phyloP scores from a whole-genome alignment of 1,284 basidiomycete genomes.

The Pyrrhoderma lamaoense region DNA sequence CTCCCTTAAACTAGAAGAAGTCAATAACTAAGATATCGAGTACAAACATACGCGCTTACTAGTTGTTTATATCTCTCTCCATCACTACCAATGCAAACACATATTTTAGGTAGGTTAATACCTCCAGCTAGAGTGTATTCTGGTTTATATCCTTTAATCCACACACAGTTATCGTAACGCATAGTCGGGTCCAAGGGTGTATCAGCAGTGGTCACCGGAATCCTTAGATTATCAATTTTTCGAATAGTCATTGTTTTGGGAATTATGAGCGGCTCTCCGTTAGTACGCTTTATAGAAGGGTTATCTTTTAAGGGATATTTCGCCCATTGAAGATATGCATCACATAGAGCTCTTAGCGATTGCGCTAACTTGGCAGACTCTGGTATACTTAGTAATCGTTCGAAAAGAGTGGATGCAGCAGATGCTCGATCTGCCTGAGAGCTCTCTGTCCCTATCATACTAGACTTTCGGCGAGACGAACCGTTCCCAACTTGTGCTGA shows the following conservation, averaged over 20 bases:
- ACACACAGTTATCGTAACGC: slow-evolving; percentile 60
- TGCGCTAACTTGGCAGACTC: slow-evolving; percentile 36
- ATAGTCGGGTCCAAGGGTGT: slow-evolving; percentile 68
- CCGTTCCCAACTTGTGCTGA: slow-evolving; percentile 26
- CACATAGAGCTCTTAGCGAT: slow-evolving; percentile 61
- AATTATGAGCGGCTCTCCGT: slow-evolving; percentile 27
- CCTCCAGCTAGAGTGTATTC: slow-evolving; percentile 73
- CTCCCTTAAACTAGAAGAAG: slow-evolving; percentile 76
- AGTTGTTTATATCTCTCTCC: slow-evolving; percentile 74
- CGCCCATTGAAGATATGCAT: slow-evolving; percentile 80
- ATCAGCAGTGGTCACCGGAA: slow-evolving; percentile 76
- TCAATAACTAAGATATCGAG: slow-evolving; percentile 1
- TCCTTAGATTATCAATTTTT: slow-evolving; percentile 46
- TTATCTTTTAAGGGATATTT: slow-evolving; percentile 44
- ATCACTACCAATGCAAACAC: slow-evolving; percentile 60
- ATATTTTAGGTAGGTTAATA: slow-evolving; percentile 79
- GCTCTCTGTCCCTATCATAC: slow-evolving; percentile 31
- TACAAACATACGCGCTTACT: slow-evolving; percentile 38
- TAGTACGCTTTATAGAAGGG: slow-evolving; percentile 20
- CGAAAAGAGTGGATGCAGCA: slow-evolving; percentile 68
- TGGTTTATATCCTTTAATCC: slow-evolving; percentile 56
- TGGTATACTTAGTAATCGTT: slow-evolving; percentile 43
- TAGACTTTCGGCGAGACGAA: slow-evolving; percentile 14
- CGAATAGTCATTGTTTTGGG: slow-evolving; percentile 39
- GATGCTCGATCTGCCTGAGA: slow-evolving; percentile 50